phyloP scores from a whole-genome alignment of 768 basidiomycete species.

The Scleroderma bovista region DNA sequence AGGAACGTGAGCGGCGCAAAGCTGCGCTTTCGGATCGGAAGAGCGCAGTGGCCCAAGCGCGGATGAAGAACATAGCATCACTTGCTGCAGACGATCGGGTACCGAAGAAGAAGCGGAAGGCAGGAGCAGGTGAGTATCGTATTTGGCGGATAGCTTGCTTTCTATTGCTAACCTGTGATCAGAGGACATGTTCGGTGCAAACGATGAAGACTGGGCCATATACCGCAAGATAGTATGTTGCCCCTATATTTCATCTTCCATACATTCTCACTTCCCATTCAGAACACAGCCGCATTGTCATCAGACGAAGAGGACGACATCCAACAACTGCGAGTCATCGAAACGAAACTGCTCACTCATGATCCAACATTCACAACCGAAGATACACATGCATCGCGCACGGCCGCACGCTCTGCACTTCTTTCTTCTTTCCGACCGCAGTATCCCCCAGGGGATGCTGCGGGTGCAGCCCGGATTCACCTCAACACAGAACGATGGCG shows the following conservation, averaged over 20 bases:
- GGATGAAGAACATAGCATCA: slow-evolving; percentile 94
- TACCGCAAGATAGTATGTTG: slow-evolving; percentile 88
- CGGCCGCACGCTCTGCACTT: slow-evolving; percentile 76
- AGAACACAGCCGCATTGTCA: slow-evolving; percentile 68
- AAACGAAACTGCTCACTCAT: slow-evolving; percentile 72
- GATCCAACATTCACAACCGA: slow-evolving; percentile 82
- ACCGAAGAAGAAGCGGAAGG: slow-evolving; percentile 82
- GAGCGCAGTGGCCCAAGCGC: slow-evolving; percentile 88
- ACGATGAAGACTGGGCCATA: slow-evolving; percentile 96
- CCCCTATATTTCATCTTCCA: neutral
- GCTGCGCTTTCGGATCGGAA: slow-evolving; percentile 87
- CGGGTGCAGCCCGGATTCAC: slow-evolving; percentile 73
- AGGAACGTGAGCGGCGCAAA: slow-evolving; percentile 71
- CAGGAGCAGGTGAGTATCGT: slow-evolving; percentile 55
- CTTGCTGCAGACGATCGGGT: slow-evolving; percentile 84
- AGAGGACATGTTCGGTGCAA: slow-evolving; percentile 93
- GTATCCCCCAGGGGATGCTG: slow-evolving; percentile 71
- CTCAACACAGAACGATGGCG: slow-evolving; percentile 87
- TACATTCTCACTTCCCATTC: neutral
- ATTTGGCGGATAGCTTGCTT: neutral
- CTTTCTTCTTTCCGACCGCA: slow-evolving; percentile 79
- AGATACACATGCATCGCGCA: slow-evolving; percentile 76
- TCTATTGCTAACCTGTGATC: slow-evolving; percentile 4
- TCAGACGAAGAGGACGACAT: slow-evolving; percentile 91
- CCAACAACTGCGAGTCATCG: slow-evolving; percentile 62